A percentile compares a stretch with the other conserved stretches of the same genome.
Evolutionary conservation across 2,329 filamentous ascomycete species (phyloP).

Genomic region (Phialophora chinensis): DNA sequence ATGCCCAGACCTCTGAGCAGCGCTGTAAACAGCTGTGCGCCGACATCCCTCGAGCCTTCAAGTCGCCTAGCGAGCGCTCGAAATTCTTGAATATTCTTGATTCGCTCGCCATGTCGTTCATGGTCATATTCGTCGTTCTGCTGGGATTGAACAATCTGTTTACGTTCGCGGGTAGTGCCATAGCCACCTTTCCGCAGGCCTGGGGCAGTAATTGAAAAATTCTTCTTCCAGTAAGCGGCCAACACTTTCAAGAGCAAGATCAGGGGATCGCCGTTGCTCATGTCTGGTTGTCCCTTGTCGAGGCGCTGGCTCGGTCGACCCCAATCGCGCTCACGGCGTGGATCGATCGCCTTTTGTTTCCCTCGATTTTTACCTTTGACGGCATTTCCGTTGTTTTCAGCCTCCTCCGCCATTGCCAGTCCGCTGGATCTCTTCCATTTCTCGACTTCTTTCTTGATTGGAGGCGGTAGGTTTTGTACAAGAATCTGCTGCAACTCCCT

Average conservation of each 20-base stretch:
- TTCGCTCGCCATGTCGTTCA: constrained; percentile 75
- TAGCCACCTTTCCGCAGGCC: constrained; percentile 90
- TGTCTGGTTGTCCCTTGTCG: constrained; percentile 73
- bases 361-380: constrained; percentile 47
- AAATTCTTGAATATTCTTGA: constrained; percentile 71
- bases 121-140: constrained; percentile 66
- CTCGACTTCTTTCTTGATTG: constrained; percentile 73
- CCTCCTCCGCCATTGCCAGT: constrained; percentile 54
- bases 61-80: constrained; percentile 70
- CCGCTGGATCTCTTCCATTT: constrained; percentile 75
- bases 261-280: constrained; percentile 83
- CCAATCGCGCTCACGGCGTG: constrained; percentile 68
- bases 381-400: constrained; percentile 36
- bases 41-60: constrained; percentile 83
- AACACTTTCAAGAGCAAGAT: constrained; percentile 76
- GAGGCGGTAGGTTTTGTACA: constrained; percentile 72
- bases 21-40: constrained; percentile 87
- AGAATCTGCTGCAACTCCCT: constrained; percentile 75
- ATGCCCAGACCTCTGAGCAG: constrained; percentile 79
- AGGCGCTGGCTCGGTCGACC: constrained; percentile 69
- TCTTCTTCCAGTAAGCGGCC: constrained; percentile 85
- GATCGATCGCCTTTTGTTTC: constrained; percentile 52
- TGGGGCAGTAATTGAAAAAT: constrained; percentile 77
- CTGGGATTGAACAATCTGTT: constrained; percentile 75
- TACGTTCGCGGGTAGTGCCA: constrained; percentile 74